Percentiles rank a stretch among this genome's conserved stretches.
These are phyloP conservation scores for Croton laevigatus DNA, from an alignment of 441 rosid genomes.

Conservation along the genomic window DNA sequence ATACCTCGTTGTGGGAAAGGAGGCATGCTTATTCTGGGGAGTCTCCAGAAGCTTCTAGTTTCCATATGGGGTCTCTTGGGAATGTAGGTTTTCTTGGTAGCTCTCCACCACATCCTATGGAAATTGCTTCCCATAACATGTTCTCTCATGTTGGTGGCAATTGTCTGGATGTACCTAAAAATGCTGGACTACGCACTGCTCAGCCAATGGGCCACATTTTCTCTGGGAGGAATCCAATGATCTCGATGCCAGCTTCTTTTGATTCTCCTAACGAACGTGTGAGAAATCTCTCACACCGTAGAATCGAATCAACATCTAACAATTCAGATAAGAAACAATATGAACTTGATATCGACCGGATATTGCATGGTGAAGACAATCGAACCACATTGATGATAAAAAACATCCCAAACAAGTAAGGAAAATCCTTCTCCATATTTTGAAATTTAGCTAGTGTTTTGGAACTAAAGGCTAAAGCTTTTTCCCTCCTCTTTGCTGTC, in stretches of 20 bases:
- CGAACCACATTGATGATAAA: conserved; percentile 78
- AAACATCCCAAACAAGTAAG: conserved; percentile 86
- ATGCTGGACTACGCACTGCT: conserved; percentile 41
- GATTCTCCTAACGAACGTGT: conserved; percentile 53
- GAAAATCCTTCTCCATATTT: not conserved
- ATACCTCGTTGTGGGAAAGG: conserved; percentile 62
- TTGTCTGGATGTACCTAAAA: conserved; percentile 41
- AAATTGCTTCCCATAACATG: conserved; percentile 40
- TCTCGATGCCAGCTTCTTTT: conserved; percentile 44
- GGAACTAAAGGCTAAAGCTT: not conserved
- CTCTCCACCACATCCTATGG: conserved; percentile 49
- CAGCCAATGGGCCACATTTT: conserved; percentile 50
- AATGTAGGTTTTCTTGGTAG: conserved; percentile 45
- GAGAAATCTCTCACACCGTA: conserved; percentile 47
- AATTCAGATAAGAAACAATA: conserved; percentile 65
- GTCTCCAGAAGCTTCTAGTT: conserved; percentile 50
- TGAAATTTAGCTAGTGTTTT: not conserved
- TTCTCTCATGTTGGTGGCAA: conserved; percentile 44
- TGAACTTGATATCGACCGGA: conserved; percentile 66
- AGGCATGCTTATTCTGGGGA: conserved; percentile 47
- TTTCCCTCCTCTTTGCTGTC: not conserved
- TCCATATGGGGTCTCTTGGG: conserved; percentile 57
- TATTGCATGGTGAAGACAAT: conserved; percentile 58
- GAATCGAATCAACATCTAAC: conserved; percentile 53
- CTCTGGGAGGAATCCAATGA: conserved; percentile 48